These are phyloP conservation scores for Penicillium sp. DNA, from an alignment of 2,329 filamentous ascomycete species.

Conservation along the genomic window DNA sequence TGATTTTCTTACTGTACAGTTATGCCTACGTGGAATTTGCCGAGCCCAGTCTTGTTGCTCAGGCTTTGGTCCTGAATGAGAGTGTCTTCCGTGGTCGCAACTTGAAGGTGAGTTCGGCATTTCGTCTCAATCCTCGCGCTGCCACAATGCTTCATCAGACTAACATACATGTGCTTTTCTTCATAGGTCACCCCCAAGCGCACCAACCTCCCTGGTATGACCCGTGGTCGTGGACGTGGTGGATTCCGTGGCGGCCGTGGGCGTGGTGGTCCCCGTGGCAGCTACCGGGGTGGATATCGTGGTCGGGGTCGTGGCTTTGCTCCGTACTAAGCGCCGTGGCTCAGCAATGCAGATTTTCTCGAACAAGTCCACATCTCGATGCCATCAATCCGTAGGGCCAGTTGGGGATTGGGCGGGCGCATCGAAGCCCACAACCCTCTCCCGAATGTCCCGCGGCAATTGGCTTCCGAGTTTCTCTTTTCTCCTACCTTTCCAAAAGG, in stretches of 20 bases:
- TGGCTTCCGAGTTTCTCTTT: slow-evolving; percentile 6
- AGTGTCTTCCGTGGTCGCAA: slow-evolving; percentile 93
- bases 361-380: slow-evolving; percentile 6
- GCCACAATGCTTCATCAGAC: slow-evolving; percentile 2
- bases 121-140: neutral
- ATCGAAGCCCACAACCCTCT: slow-evolving; percentile 3
- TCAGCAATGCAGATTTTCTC: slow-evolving; percentile 5
- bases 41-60: slow-evolving; percentile 88
- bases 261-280: slow-evolving; percentile 64
- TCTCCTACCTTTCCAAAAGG: neutral
- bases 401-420: neutral
- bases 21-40: slow-evolving; percentile 99
- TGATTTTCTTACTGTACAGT: slow-evolving; percentile 56
- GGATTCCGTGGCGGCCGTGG: slow-evolving; percentile 58
- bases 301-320: slow-evolving; percentile 54
- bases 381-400: neutral
- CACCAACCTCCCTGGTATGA: slow-evolving; percentile 96
- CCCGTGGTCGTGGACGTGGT: slow-evolving; percentile 68
- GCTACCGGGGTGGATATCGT: slow-evolving; percentile 56
- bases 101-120: slow-evolving; percentile 74
- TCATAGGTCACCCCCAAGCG: slow-evolving; percentile 84
- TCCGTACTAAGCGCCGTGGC: slow-evolving; percentile 47
- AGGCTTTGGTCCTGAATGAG: slow-evolving; percentile 94
- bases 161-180: slow-evolving; percentile 22
- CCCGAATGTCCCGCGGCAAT: slow-evolving; percentile 11